Conservation (phyloP, 805 yeast species). For the Yamadazyma endophytica region DNA sequence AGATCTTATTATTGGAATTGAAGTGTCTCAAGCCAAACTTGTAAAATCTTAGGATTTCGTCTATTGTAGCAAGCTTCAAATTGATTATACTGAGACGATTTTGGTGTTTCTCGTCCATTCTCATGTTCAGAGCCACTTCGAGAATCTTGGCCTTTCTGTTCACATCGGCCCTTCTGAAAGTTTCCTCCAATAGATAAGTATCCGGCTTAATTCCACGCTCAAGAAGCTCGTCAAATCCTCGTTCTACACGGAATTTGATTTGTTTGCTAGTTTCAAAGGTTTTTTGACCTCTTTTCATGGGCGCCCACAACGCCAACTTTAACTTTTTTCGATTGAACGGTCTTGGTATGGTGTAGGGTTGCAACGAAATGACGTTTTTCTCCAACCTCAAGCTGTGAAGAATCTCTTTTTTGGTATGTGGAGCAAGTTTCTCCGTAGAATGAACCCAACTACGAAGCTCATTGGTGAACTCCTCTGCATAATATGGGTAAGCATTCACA, state of each 20-base stretch:
- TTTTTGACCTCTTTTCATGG: too few species aligned
- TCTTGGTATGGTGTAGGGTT: too few species aligned
- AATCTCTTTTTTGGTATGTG: too few species aligned
- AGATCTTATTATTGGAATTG: slow-evolving; percentile 23
- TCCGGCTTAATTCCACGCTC: slow-evolving; percentile 35
- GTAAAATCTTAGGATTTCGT: slow-evolving; percentile 7
- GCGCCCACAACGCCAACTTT: too few species aligned
- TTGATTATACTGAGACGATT: slow-evolving; percentile 21
- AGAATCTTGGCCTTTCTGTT: slow-evolving; percentile 8
- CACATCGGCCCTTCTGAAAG: slow-evolving; percentile 23
- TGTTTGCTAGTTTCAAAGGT: too few species aligned
- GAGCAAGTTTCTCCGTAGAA: too few species aligned
- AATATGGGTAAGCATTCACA: slow-evolving; percentile 29
- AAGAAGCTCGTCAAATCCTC: slow-evolving; percentile 30
- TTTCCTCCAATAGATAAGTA: slow-evolving; percentile 23
- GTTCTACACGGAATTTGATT: slow-evolving; percentile 23
- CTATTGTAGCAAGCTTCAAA: slow-evolving; percentile 13
- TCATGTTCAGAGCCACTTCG: slow-evolving; percentile 8
- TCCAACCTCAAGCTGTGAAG: too few species aligned
- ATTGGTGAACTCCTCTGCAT: slow-evolving; percentile 19
- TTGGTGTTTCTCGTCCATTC: slow-evolving; percentile 10
- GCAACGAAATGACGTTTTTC: too few species aligned
- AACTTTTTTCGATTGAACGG: too few species aligned
- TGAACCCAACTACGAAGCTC: slow-evolving; percentile 2
- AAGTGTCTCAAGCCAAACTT: slow-evolving; percentile 10